These are phyloP conservation scores for Coccomyxa subellipsoidea DNA, from an alignment of 163 green algal genomes.

Conservation along the genomic window DNA sequence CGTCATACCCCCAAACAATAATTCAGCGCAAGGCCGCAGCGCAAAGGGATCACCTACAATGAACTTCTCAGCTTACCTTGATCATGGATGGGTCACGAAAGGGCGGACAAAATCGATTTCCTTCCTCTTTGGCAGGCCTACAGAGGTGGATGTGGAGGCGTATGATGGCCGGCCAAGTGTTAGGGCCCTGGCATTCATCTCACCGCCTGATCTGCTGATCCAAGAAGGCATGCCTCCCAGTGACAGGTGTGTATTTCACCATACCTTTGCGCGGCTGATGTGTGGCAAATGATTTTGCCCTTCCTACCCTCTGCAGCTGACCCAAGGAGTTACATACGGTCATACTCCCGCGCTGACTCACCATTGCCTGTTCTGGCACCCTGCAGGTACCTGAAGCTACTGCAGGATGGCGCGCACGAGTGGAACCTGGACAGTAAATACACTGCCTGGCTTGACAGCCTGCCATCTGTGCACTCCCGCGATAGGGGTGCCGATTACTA, in stretches of 20 bases:
- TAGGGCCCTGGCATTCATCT: constrained; percentile 50
- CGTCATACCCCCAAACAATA: no score
- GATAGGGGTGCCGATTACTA: constrained; percentile 22
- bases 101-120: not conserved
- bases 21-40: no score
- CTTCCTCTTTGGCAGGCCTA: constrained; percentile 23
- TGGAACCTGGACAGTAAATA: constrained; percentile 29
- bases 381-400: constrained; percentile 36
- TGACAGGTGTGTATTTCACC: constrained; percentile 21
- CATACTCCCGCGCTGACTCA: no score
- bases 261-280: no score
- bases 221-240: constrained; percentile 36
- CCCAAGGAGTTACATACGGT: no score
- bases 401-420: constrained; percentile 24
- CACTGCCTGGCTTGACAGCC: constrained; percentile 19
- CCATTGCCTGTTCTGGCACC: no score
- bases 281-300: no score
- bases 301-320: no score
- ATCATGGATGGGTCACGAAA: no score
- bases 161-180: constrained; percentile 27
- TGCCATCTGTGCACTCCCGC: constrained; percentile 3
- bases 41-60: no score
- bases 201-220: constrained; percentile 38
- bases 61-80: no score
- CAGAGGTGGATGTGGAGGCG: constrained; percentile 35